Base-by-base conservation (phyloP, 2,329 filamentous ascomycete species). In the Epichloe gansuensis region DNA sequence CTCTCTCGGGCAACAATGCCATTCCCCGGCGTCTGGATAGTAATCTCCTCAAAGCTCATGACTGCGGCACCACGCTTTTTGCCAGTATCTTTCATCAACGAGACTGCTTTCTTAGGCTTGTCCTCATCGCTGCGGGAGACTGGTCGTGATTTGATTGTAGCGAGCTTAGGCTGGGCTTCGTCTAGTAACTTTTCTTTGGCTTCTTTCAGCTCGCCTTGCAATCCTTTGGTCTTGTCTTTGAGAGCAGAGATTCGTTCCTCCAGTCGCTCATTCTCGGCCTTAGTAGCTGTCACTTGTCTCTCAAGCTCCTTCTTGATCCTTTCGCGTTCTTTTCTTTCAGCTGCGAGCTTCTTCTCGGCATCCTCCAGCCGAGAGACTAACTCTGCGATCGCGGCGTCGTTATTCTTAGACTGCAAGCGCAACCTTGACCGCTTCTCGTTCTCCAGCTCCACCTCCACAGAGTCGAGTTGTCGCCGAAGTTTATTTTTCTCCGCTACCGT, bases 391-490 rank as follows among this genome's bases (percentile, higher is more conserved):
- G 69, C 71, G 58, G 68, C 64, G 57, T 76, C 58, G 36, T 64
- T 57, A 21, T 59, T 61, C 41, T 60, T 62, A 25, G 62, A 58
- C 36, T 64, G 59, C n/a, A 62, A 58, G 13, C 62, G 62, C 31
- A 65, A 59, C 34, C 63, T 66, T 2, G 65, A 64, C 51, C 64
- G 62, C 54, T 68, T 91, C 64, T 93, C 87, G 58, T 86, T 87
- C 57, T 90, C 87, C 2, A 95, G 74, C 59, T 95, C 86, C 43
- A 88, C 82, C 65, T 95, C 86, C 2, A 90, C 67, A 2, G 84
- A 81, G 61, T 77, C 84, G 31, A 95, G 67, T 66, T 93, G 87
- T 46, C 86, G 82, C 63, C 93, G 84, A 13, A 96, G 69, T 2
- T 84, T 77, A 45, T 91, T 74, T 65, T 94, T 95, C 63, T 95